Percentiles rank a stretch among this genome's conserved stretches.
Conservation (phyloP, 2,329 filamentous ascomycete genomes). For the Alternaria sp. region DNA sequence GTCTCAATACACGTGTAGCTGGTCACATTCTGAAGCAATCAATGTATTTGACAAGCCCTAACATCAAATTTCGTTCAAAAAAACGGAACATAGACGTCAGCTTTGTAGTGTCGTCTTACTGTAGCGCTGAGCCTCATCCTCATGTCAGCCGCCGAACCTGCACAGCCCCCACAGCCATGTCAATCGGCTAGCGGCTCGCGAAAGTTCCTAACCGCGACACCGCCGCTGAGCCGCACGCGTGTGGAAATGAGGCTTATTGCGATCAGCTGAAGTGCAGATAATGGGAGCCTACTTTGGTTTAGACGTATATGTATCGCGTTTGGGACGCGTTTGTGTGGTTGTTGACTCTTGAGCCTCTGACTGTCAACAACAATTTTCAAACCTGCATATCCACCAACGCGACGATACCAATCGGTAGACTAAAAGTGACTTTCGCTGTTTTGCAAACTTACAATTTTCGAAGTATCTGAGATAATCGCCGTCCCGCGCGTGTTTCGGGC, state of each 20-base stretch:
- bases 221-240: constrained; percentile 6
- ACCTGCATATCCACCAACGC: not conserved
- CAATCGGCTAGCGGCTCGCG: constrained; percentile 6
- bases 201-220: not conserved
- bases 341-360: not conserved
- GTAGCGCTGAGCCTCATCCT: not conserved
- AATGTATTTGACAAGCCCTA: not conserved
- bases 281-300: not conserved
- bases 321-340: not conserved
- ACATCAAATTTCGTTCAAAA: not conserved
- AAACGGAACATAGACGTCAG: not conserved
- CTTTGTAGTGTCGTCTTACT: not conserved
- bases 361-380: not conserved
- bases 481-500: not conserved
- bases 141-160: not conserved
- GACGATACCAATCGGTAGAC: not conserved
- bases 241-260: constrained; percentile 10
- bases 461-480: not conserved
- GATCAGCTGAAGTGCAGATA: constrained; percentile 10
- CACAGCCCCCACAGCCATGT: constrained; percentile 6
- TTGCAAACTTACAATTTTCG: not conserved
- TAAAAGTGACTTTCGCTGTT: not conserved
- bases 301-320: not conserved
- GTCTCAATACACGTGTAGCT: not conserved
- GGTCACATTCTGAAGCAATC: not conserved